Conservation (phyloP, 306 rosid species). For the Vigna reflexopilosa region DNA sequence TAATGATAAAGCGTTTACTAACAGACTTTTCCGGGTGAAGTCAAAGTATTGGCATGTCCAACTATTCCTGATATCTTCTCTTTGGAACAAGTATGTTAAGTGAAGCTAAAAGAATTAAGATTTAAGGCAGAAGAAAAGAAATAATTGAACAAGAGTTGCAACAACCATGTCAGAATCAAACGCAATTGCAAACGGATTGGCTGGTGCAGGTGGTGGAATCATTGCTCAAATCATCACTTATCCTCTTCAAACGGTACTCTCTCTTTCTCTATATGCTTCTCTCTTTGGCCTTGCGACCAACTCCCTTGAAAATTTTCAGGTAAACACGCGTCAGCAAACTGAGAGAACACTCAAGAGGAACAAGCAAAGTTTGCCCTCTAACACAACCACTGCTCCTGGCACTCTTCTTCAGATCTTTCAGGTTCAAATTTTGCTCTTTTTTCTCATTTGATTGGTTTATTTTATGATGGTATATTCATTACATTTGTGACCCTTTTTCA, state of each 20-base stretch:
- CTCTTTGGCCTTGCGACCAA: neutral
- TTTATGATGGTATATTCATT: neutral
- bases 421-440: constrained; percentile 44
- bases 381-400: constrained; percentile 35
- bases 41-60: too few relatives aligned
- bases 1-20: too few relatives aligned
- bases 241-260: constrained; percentile 77
- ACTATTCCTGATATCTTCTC: too few relatives aligned
- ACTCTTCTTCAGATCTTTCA: constrained; percentile 79
- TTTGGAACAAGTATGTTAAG: too few relatives aligned
- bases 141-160: neutral
- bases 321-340: constrained; percentile 87
- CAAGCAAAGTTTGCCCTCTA: constrained; percentile 43
- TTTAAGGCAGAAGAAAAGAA: neutral
- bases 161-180: constrained; percentile 60
- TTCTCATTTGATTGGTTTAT: neutral
- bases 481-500: constrained; percentile 34
- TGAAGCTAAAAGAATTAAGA: too few relatives aligned
- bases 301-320: constrained; percentile 51
- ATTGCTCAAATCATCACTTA: constrained; percentile 87
- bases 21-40: too few relatives aligned
- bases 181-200: constrained; percentile 81
- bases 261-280: neutral
- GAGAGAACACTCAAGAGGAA: constrained; percentile 71
- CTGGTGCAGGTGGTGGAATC: constrained; percentile 88